Conservation (phyloP, 257 asterid species). For the Cruciata laevipes region DNA sequence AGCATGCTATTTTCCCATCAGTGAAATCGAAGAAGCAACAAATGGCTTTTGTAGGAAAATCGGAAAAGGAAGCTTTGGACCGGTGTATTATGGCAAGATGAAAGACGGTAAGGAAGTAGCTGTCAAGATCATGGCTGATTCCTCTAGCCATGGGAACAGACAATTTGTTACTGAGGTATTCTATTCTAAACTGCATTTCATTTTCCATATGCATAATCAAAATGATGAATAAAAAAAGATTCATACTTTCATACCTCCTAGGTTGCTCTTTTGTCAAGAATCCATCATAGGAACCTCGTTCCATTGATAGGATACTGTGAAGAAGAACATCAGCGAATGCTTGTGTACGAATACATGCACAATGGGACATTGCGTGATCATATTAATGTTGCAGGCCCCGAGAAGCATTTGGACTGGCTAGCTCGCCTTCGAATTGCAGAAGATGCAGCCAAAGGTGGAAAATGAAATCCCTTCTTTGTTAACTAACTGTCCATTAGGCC, state of each 20-base stretch:
- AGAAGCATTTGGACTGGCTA: slow-evolving; percentile 78
- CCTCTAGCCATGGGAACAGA: slow-evolving; percentile 85
- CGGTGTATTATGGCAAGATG: slow-evolving; percentile 85
- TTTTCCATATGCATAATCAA: background rate
- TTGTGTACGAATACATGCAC: slow-evolving; percentile 96
- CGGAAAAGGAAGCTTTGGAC: slow-evolving; percentile 97
- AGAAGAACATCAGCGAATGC: slow-evolving; percentile 87
- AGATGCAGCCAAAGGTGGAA: slow-evolving; percentile 93
- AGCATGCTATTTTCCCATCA: slow-evolving; percentile 70
- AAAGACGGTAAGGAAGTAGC: slow-evolving; percentile 91
- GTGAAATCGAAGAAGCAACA: slow-evolving; percentile 80
- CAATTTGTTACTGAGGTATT: slow-evolving; percentile 89
- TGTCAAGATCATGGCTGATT: slow-evolving; percentile 92
- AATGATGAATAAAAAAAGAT: background rate
- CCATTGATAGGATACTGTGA: slow-evolving; percentile 92
- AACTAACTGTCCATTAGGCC: background rate
- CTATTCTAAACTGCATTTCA: slow-evolving; percentile 17
- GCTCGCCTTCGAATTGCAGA: slow-evolving; percentile 81
- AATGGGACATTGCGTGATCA: slow-evolving; percentile 95
- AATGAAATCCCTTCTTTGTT: background rate
- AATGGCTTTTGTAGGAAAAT: slow-evolving; percentile 54
- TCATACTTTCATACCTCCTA: slow-evolving; percentile 28
- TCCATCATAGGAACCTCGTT: slow-evolving; percentile 94
- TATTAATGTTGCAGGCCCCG: slow-evolving; percentile 64
- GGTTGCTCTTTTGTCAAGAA: slow-evolving; percentile 95